Evolutionary conservation across 1,139 yeast genomes (phyloP).

Genomic region (Kodamaea fungicola): DNA sequence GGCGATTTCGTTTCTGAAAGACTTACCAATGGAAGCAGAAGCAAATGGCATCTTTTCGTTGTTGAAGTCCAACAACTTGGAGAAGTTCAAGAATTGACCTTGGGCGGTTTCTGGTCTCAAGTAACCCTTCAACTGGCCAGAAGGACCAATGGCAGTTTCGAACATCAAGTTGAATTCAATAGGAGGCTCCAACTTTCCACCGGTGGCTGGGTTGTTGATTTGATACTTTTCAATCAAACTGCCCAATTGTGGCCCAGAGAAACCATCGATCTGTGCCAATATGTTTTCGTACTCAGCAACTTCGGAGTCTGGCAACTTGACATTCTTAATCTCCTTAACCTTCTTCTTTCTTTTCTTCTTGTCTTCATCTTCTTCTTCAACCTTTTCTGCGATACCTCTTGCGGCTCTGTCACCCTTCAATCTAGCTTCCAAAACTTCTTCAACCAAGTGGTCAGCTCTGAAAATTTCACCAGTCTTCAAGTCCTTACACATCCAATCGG

Average conservation of each 20-base stretch:
- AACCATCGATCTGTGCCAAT: slow-evolving; percentile 94
- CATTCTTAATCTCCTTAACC: slow-evolving; percentile 90
- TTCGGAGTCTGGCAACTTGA: slow-evolving; percentile 77
- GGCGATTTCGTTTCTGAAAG: slow-evolving; percentile 97
- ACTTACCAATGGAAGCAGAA: slow-evolving; percentile 96
- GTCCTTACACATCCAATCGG: slow-evolving; percentile 99
- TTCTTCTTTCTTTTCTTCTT: slow-evolving; percentile 91
- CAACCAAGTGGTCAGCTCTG: slow-evolving; percentile 97
- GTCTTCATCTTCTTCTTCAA: slow-evolving; percentile 60
- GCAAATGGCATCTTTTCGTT: slow-evolving; percentile 98
- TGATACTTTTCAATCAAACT: slow-evolving; percentile 76
- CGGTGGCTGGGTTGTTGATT: slow-evolving; percentile 89
- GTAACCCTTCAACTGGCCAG: slow-evolving; percentile 93
- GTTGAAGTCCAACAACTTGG: slow-evolving; percentile 89
- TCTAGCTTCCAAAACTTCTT: slow-evolving; percentile 93
- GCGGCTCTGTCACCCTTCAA: slow-evolving; percentile 96
- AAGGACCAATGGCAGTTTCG: slow-evolving; percentile 98
- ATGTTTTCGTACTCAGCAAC: slow-evolving; percentile 79
- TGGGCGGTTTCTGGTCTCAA: slow-evolving; percentile 99
- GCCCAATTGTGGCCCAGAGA: slow-evolving; percentile 88
- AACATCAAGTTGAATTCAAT: slow-evolving; percentile 97
- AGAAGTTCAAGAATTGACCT: slow-evolving; percentile 96
- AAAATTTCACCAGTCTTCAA: slow-evolving; percentile 94
- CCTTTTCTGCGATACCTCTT: slow-evolving; percentile 63
- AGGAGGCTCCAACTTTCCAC: slow-evolving; percentile 84